These are phyloP conservation scores for Colletotrichum liaoningense DNA, from an alignment of 2,329 filamentous ascomycete species.

Conservation along the genomic window DNA sequence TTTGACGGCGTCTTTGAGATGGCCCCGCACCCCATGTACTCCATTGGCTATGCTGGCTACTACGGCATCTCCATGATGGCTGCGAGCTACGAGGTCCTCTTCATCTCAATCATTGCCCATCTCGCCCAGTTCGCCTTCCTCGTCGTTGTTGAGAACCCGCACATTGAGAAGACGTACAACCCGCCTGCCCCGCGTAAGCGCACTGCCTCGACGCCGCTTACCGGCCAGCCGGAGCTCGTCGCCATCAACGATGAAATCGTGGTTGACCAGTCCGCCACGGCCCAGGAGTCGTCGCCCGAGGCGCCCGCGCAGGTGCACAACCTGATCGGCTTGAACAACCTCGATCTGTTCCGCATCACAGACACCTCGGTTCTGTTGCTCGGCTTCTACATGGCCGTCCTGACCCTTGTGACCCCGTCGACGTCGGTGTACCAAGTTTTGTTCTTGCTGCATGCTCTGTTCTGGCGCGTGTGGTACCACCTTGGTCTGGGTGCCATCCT, in stretches of 20 bases:
- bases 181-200: conserved; percentile 80
- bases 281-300: conserved; percentile 62
- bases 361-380: conserved; percentile 85
- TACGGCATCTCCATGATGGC: conserved; percentile 99
- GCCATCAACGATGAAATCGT: conserved; percentile 34
- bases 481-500: conserved; percentile 88
- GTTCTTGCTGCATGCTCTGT: conserved; percentile 83
- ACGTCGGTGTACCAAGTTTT: conserved; percentile 80
- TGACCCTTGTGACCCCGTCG: conserved; percentile 82
- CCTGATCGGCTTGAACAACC: conserved; percentile 82
- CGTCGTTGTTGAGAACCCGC: conserved; percentile 91
- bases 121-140: conserved; percentile 95
- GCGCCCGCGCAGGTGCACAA: conserved; percentile 80
- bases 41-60: conserved; percentile 96
- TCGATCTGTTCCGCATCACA: conserved; percentile 89
- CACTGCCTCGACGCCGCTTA: conserved; percentile 45
- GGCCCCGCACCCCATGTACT: conserved; percentile 99
- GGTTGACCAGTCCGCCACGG: conserved; percentile 37
- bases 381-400: conserved; percentile 77
- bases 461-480: conserved; percentile 93
- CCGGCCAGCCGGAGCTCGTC: conserved; percentile 39
- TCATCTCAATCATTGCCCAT: conserved; percentile 96
- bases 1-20: conserved; percentile 99
- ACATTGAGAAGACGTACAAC: conserved; percentile 98
- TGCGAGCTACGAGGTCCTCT: conserved; percentile 95